phyloP scores from a whole-genome alignment of 257 asterid species.

The Penstemon barbatus region DNA sequence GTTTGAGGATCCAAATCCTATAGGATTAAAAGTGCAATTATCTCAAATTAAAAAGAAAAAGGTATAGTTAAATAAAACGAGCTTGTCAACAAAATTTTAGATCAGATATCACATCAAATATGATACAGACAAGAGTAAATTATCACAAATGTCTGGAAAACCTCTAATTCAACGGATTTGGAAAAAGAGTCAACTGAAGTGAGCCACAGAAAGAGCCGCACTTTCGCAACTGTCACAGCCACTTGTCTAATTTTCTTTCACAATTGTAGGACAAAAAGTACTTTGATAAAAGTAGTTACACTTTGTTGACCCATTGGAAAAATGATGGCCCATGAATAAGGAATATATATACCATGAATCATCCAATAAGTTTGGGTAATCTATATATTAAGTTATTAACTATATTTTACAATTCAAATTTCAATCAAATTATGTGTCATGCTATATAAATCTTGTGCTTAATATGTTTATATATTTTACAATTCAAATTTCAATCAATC shows the following conservation, averaged over 20 bases:
- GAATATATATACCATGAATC: too few relatives aligned
- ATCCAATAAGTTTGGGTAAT: too few relatives aligned
- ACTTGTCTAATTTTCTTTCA: constrained; percentile 16
- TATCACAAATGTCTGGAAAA: not conserved
- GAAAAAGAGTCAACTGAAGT: constrained; percentile 6
- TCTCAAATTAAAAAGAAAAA: too few relatives aligned
- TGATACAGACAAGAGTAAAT: not conserved
- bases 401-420: not conserved
- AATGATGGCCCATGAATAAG: too few relatives aligned
- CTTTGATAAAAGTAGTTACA: not conserved
- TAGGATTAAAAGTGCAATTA: too few relatives aligned
- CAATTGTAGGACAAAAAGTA: not conserved
- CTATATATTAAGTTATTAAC: not conserved
- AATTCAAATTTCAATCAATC: not conserved
- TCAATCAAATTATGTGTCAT: not conserved
- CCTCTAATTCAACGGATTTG: not conserved
- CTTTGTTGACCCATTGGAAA: too few relatives aligned
- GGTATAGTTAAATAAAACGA: too few relatives aligned
- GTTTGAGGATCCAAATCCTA: too few relatives aligned
- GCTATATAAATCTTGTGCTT: constrained; percentile 5
- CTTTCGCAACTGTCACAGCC: constrained; percentile 1
- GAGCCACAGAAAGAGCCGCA: constrained; percentile 8
- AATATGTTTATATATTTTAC: constrained; percentile 18
- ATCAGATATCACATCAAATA: too few relatives aligned
- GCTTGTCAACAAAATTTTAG: too few relatives aligned